phyloP scores from a whole-genome alignment of 768 basidiomycete genomes.

The Daedaleopsis nitida region DNA sequence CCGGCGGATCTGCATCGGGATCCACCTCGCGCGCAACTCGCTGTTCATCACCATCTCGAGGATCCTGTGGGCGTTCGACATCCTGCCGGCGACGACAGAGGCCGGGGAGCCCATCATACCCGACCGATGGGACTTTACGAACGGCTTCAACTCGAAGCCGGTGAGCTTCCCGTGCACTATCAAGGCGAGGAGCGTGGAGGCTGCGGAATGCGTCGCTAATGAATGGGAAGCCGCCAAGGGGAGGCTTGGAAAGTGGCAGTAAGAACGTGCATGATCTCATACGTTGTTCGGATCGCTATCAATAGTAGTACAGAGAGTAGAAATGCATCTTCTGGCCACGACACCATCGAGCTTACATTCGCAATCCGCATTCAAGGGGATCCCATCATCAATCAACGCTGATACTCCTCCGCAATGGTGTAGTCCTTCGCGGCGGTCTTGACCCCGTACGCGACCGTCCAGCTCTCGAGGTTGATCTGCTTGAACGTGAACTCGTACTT shows the following conservation, averaged over 20 bases:
- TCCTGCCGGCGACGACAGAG: conserved; percentile 15
- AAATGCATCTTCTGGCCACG: no score
- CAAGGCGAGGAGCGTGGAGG: conserved; percentile 6
- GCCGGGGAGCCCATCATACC: conserved; percentile 27
- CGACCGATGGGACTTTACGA: conserved; percentile 19
- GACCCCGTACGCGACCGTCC: no score
- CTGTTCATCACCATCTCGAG: conserved; percentile 25
- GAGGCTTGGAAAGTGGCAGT: conserved; percentile 14
- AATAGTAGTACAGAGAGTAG: no score
- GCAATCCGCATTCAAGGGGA: no score
- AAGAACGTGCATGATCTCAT: neutral
- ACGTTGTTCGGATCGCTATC: no score
- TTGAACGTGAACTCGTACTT: no score
- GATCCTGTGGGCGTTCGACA: conserved; percentile 27
- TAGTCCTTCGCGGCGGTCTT: no score
- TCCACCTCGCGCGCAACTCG: conserved; percentile 27
- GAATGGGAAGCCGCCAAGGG: conserved; percentile 14
- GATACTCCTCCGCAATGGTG: no score
- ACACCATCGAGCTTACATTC: no score
- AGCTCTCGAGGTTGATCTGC: no score
- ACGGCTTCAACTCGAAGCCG: conserved; percentile 23
- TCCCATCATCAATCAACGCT: no score
- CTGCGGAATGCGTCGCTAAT: conserved; percentile 1
- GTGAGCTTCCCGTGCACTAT: conserved; percentile 16
- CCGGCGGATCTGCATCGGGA: conserved; percentile 45